Conservation (phyloP, 2,329 filamentous ascomycete species). For the Thermochaetoides dissita region DNA sequence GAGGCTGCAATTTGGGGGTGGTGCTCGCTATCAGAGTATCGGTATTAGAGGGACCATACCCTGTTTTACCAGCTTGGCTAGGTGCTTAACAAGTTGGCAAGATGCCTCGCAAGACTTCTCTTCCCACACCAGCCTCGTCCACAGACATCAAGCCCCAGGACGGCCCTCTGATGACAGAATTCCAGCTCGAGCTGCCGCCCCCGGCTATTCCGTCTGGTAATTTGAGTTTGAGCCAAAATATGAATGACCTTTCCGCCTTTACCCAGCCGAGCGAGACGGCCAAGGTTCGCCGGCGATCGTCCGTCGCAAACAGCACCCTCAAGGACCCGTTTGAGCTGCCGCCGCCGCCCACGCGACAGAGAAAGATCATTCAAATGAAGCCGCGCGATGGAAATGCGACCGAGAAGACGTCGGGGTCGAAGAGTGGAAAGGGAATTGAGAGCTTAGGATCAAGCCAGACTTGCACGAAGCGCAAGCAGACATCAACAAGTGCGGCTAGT, state of each 20-base stretch:
- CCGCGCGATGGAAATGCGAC: conserved; percentile 35
- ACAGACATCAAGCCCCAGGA: conserved; percentile 66
- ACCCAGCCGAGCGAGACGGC: conserved; percentile 30
- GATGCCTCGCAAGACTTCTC: conserved; percentile 54
- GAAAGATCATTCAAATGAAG: conserved; percentile 99
- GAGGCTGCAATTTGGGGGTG: no score
- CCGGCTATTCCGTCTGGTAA: conserved; percentile 46
- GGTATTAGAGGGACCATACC: no score
- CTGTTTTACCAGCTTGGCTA: no score
- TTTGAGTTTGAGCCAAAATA: conserved; percentile 20
- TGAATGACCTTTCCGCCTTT: conserved; percentile 8
- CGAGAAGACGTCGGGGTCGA: conserved; percentile 6
- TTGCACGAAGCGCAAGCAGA: conserved; percentile 60
- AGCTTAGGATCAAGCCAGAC: conserved; percentile 5
- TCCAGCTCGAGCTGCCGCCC: conserved; percentile 61
- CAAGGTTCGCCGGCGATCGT: conserved; percentile 39
- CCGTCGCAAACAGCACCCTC: conserved; percentile 29
- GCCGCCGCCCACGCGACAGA: conserved; percentile 77
- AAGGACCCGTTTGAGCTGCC: conserved; percentile 67
- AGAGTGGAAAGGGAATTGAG: no score
- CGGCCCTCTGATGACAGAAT: conserved; percentile 42
- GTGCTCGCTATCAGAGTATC: no score
- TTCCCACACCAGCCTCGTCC: conserved; percentile 66
- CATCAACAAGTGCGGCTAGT: conserved; percentile 69
- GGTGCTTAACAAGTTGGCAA: no score